Conservation (phyloP, 805 yeast genomes). For the Ogataea naganishii region DNA sequence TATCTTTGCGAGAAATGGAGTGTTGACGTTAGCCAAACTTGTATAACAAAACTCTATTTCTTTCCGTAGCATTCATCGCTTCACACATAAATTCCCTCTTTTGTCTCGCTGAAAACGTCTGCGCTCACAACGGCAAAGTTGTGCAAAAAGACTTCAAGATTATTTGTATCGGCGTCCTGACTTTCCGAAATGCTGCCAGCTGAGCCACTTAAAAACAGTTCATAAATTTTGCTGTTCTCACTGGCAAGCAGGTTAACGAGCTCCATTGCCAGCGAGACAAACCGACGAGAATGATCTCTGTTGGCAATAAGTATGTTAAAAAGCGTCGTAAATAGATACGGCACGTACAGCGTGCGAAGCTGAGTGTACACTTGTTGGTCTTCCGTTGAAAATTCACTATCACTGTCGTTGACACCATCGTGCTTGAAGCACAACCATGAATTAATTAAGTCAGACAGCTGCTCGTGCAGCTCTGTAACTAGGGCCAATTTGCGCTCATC, state of each 20-base stretch:
- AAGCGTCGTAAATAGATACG: constrained; percentile 60
- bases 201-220: constrained; percentile 53
- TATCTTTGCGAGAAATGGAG: too few species aligned
- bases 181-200: constrained; percentile 43
- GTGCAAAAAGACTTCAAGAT: constrained; percentile 32
- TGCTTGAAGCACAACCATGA: neutral
- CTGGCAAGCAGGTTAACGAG: constrained; percentile 60
- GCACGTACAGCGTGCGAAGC: constrained; percentile 62
- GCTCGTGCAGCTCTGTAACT: too few species aligned
- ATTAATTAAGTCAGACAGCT: constrained; percentile 27
- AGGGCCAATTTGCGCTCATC: too few species aligned
- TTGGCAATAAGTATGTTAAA: constrained; percentile 46
- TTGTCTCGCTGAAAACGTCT: constrained; percentile 15
- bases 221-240: constrained; percentile 52
- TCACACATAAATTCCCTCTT: constrained; percentile 31
- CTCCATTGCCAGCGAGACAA: constrained; percentile 47
- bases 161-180: too few species aligned
- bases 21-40: too few species aligned
- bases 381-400: constrained; percentile 3
- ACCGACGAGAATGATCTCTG: constrained; percentile 27
- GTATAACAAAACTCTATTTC: neutral
- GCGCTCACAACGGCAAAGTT: constrained; percentile 49
- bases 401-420: neutral
- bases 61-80: neutral
- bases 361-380: constrained; percentile 38